Evolutionary conservation across 1,284 basidiomycete genomes (phyloP), one percentile per base, ranked within the genome.

Genomic region (Heterobasidion annosum): DNA sequence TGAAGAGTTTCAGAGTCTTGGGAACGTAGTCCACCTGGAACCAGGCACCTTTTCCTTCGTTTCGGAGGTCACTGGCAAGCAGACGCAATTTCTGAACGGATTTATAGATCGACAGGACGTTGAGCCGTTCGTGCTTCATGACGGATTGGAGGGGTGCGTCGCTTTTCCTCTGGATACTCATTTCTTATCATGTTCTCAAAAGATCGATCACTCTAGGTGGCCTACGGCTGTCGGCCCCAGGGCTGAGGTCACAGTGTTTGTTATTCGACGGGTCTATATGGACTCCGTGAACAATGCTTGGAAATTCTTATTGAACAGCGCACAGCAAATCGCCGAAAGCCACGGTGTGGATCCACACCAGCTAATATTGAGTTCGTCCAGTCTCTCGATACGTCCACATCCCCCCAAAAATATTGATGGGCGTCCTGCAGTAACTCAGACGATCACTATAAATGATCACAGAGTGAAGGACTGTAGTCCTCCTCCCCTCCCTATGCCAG

Each of bases 191-290:
- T 19, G 12, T 6, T 6, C 33, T 33, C 16, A 15, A 50, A 34
- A 18, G 9, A 7, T 48, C 16, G 15, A 19, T 32, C 6, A 35
- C 10, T 16, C 8, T 3, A 50, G 51, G 4, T 81, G 79, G 78
- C 68, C 75, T 0, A 64, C 79, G 12, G 67, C 70, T 0, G 67
- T 78, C 1, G 68, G 70, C 4, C 67, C 69, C 18, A 67, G 76
- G 47, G 65, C 32, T n/a, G 10, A 46, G 8, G 34, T 53, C 15
- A 50, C 56, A 13, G 51, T 54, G 16, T 45, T 50, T 40, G 33
- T 46, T 6, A 15, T 18, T 9, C 47, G 55, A 16, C 52, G 40
- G 18, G 18, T n/a, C 1, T 33, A 35, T n/a, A 33, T 56, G 34
- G 52, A 37, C 12, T 56, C 52, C 8, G 48, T 45, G 3, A 51